Evolutionary conservation across 371 early-diverging fungal species (phyloP).

Genomic region (Zancudomyces culisetae): DNA sequence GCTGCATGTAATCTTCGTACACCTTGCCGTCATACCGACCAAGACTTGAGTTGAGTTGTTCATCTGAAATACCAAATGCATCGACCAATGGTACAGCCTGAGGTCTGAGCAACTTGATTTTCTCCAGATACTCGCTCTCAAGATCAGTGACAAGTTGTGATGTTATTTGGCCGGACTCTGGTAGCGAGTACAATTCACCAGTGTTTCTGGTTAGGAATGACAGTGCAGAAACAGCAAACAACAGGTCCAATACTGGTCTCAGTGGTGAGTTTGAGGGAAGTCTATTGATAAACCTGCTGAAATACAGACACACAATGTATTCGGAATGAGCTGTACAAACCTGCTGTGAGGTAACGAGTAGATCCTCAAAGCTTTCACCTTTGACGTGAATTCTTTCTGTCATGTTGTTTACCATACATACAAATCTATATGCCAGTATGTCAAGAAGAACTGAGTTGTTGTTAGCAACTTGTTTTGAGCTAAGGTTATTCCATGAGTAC

Average conservation of each 20-base stretch:
- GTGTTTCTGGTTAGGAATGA: conserved; percentile 27
- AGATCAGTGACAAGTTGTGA: conserved; percentile 22
- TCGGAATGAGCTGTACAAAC: conserved; percentile 47
- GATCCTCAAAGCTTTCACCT: conserved; percentile 37
- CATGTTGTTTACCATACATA: conserved; percentile 21
- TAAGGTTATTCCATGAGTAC: not conserved
- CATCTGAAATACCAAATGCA: conserved; percentile 57
- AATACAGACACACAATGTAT: conserved; percentile 34
- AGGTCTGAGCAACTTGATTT: conserved; percentile 40
- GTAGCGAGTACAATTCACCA: conserved; percentile 36
- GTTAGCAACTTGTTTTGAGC: conserved; percentile 6
- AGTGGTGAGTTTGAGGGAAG: conserved; percentile 10
- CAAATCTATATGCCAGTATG: conserved; percentile 45
- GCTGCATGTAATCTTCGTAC: conserved; percentile 45
- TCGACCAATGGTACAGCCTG: conserved; percentile 55
- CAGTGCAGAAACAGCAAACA: not conserved
- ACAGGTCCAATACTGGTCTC: not conserved
- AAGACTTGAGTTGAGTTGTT: conserved; percentile 50
- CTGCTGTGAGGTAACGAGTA: conserved; percentile 38
- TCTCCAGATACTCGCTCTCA: conserved; percentile 23
- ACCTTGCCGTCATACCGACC: conserved; percentile 54
- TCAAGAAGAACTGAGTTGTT: conserved; percentile 31
- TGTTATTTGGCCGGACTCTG: conserved; percentile 25
- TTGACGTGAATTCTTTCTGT: conserved; percentile 28
- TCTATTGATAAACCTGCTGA: conserved; percentile 28